A percentile compares a stretch with the other conserved stretches of the same genome.
Evolutionary conservation across 1,139 yeast genomes (phyloP).

Genomic region (Hanseniaspora uvarum): DNA sequence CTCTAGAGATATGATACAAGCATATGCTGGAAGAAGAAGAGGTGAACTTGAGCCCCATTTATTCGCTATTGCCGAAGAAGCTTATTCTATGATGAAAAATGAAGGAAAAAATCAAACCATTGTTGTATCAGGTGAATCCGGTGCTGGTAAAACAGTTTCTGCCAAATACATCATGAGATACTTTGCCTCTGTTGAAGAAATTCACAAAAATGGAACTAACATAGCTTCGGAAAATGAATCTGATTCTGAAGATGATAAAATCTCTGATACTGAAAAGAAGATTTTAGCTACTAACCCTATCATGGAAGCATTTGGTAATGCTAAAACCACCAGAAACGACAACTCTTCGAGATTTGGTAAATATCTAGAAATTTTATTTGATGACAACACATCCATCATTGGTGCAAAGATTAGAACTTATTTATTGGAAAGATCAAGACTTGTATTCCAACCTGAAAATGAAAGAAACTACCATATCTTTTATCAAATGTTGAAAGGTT

Average conservation of each 20-base stretch:
- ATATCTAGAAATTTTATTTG: slow-evolving; percentile 81
- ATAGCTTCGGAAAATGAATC: slow-evolving; percentile 28
- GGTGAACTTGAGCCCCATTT: slow-evolving; percentile 95
- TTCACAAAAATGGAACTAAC: slow-evolving; percentile 29
- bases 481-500: slow-evolving; percentile 79
- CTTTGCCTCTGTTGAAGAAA: slow-evolving; percentile 88
- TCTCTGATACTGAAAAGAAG: slow-evolving; percentile 88
- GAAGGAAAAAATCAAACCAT: slow-evolving; percentile 84
- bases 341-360: slow-evolving; percentile 96
- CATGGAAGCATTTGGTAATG: slow-evolving; percentile 98
- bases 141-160: slow-evolving; percentile 96
- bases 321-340: slow-evolving; percentile 93
- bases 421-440: slow-evolving; percentile 81
- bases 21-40: slow-evolving; percentile 82
- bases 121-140: slow-evolving; percentile 95
- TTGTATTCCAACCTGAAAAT: slow-evolving; percentile 79
- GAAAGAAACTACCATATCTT: slow-evolving; percentile 95
- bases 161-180: slow-evolving; percentile 97
- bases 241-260: slow-evolving; percentile 44
- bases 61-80: slow-evolving; percentile 96
- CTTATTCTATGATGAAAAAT: slow-evolving; percentile 88
- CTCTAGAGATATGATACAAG: slow-evolving; percentile 83
- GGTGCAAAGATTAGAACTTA: slow-evolving; percentile 94
- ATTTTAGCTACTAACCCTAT: slow-evolving; percentile 95
- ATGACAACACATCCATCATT: slow-evolving; percentile 61